Conservation (phyloP, 805 yeast genomes). For the Candida krabiensis region DNA sequence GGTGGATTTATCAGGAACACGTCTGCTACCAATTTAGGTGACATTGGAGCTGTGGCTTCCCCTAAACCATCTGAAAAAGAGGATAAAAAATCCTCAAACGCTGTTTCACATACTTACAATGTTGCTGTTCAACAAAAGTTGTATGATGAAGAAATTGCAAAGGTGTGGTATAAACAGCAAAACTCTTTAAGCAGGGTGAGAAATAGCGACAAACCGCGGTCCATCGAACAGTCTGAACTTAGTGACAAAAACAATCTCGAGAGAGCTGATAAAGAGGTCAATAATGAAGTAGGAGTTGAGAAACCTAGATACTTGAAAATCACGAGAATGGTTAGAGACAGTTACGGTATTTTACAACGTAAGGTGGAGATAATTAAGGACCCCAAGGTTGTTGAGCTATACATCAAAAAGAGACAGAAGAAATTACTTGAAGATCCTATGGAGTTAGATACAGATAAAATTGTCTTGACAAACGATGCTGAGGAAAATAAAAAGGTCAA, state of each 20-base stretch:
- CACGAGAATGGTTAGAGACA: slow-evolving; percentile 77
- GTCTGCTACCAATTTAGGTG: slow-evolving; percentile 15
- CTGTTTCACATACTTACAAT: slow-evolving; percentile 70
- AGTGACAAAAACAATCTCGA: slow-evolving; percentile 32
- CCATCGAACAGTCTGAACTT: slow-evolving; percentile 13
- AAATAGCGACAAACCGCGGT: slow-evolving; percentile 24
- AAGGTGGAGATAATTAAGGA: slow-evolving; percentile 76
- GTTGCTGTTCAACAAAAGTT: slow-evolving; percentile 86
- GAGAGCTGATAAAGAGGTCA: slow-evolving; percentile 32
- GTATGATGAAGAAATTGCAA: slow-evolving; percentile 84
- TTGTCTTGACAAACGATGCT: slow-evolving; percentile 76
- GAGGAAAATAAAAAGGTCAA: slow-evolving; percentile 78
- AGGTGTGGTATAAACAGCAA: slow-evolving; percentile 88
- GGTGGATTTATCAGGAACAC: slow-evolving; percentile 65
- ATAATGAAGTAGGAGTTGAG: slow-evolving; percentile 30
- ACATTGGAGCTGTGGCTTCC: slow-evolving; percentile 17
- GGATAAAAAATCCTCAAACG: slow-evolving; percentile 41
- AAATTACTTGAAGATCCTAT: slow-evolving; percentile 35
- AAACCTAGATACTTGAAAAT: slow-evolving; percentile 49
- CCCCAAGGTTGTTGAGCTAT: slow-evolving; percentile 84
- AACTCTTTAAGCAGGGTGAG: slow-evolving; percentile 47
- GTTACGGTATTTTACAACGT: slow-evolving; percentile 83
- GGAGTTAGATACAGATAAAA: slow-evolving; percentile 69
- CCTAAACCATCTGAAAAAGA: slow-evolving; percentile 24
- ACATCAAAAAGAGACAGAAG: slow-evolving; percentile 55